A percentile compares a stretch with the other conserved stretches of the same genome.
phyloP scores from a whole-genome alignment of 2,329 filamentous ascomycete genomes.

The Calonectria ilicicola region DNA sequence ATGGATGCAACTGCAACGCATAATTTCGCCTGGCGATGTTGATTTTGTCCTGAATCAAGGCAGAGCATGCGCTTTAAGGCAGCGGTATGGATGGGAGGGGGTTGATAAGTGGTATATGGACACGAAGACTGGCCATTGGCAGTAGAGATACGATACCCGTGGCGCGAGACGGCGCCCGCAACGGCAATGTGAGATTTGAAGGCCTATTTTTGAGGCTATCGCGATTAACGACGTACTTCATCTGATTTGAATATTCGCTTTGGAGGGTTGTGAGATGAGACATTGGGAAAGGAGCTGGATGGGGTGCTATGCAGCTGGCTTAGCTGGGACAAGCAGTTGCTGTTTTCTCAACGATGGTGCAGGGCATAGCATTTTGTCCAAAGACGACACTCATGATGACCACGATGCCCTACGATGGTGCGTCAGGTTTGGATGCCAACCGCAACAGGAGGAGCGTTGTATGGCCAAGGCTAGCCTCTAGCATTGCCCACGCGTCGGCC shows the following conservation, averaged over 20 bases:
- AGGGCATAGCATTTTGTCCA: slow-evolving; percentile 5
- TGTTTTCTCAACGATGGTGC: not conserved
- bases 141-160: slow-evolving; percentile 42
- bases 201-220: not conserved
- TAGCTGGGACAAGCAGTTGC: not conserved
- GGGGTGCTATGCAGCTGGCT: not conserved
- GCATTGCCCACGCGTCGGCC: slow-evolving; percentile 26
- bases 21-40: not conserved
- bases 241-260: slow-evolving; percentile 12
- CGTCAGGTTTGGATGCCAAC: not conserved
- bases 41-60: not conserved
- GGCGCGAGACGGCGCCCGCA: slow-evolving; percentile 25
- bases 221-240: slow-evolving; percentile 6
- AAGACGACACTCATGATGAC: slow-evolving; percentile 10
- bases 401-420: slow-evolving; percentile 3
- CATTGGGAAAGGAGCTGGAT: not conserved
- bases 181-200: slow-evolving; percentile 19
- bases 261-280: slow-evolving; percentile 5
- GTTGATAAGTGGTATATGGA: not conserved
- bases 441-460: not conserved
- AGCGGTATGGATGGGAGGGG: not conserved
- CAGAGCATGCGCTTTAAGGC: not conserved
- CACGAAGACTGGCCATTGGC: slow-evolving; percentile 14
- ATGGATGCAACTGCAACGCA: not conserved
- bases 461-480: slow-evolving; percentile 15